Conservation (phyloP, 2,329 filamentous ascomycete genomes). For the Dactylellina sp. region DNA sequence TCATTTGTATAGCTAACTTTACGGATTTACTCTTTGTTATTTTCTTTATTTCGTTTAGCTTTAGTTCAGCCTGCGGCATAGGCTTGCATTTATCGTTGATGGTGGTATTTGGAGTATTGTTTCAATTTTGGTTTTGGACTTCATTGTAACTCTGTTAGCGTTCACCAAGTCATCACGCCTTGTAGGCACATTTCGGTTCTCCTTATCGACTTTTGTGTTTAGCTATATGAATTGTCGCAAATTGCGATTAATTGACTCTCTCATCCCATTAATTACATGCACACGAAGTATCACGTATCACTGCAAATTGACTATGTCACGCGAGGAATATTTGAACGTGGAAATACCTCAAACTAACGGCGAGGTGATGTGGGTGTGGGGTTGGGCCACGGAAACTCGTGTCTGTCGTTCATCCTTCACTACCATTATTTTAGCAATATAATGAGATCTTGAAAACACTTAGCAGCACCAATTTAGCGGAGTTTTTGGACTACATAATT, state of each 20-base stretch:
- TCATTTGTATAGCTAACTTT: slow-evolving; percentile 12
- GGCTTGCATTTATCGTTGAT: background rate
- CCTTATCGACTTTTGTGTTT: background rate
- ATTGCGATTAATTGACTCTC: slow-evolving; percentile 5
- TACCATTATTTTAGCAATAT: too few relatives aligned
- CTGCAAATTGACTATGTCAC: too few relatives aligned
- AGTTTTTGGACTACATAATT: too few relatives aligned
- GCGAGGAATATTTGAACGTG: background rate
- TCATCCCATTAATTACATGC: background rate
- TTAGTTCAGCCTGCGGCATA: slow-evolving; percentile 2
- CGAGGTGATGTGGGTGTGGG: background rate
- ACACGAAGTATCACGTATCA: background rate
- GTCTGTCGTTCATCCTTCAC: too few relatives aligned
- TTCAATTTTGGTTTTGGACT: background rate
- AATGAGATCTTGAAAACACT: too few relatives aligned
- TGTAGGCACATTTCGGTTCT: background rate
- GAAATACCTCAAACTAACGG: slow-evolving; percentile 9
- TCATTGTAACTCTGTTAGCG: background rate
- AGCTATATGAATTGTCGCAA: slow-evolving; percentile 17
- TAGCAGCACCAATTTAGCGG: too few relatives aligned
- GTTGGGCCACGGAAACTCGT: too few relatives aligned
- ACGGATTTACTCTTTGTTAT: slow-evolving; percentile 2
- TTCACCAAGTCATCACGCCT: background rate
- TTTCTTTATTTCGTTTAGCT: background rate
- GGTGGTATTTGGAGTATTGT: background rate